Evolutionary conservation across 306 rosid species (phyloP).

Genomic region (Vigna radiata): DNA sequence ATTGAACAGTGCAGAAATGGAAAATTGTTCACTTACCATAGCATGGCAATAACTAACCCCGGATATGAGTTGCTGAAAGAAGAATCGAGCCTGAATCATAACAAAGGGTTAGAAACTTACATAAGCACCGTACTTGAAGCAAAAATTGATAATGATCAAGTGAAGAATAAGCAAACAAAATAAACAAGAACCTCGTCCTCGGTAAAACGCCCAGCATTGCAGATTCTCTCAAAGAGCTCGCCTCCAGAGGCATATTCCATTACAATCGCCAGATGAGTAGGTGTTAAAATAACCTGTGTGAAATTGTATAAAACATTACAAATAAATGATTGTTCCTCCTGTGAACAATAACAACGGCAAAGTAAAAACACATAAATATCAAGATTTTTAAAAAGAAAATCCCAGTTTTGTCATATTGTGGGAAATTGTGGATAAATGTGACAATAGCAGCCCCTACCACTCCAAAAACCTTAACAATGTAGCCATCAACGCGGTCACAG

Average conservation of each 20-base stretch:
- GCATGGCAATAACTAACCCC: constrained; percentile 99
- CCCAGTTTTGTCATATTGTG: no score
- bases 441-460: neutral
- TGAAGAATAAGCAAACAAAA: constrained; percentile 25
- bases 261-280: constrained; percentile 93
- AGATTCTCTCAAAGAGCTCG: constrained; percentile 81
- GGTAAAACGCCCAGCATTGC: constrained; percentile 77
- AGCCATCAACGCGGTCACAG: neutral
- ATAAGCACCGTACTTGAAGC: constrained; percentile 15
- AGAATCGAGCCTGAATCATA: constrained; percentile 90
- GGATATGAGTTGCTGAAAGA: constrained; percentile 97
- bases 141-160: neutral
- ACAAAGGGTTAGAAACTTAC: constrained; percentile 31
- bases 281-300: constrained; percentile 78
- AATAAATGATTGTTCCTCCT: neutral
- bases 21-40: constrained; percentile 65
- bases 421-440: neutral
- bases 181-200: constrained; percentile 77
- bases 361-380: constrained; percentile 5
- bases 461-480: neutral
- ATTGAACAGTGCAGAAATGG: neutral
- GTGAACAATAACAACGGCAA: neutral
- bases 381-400: neutral
- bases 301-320: constrained; percentile 7
- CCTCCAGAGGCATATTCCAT: constrained; percentile 99